Evolutionary conservation across 2,329 filamentous ascomycete species (phyloP).

Genomic region (Beauveria bassiana): DNA sequence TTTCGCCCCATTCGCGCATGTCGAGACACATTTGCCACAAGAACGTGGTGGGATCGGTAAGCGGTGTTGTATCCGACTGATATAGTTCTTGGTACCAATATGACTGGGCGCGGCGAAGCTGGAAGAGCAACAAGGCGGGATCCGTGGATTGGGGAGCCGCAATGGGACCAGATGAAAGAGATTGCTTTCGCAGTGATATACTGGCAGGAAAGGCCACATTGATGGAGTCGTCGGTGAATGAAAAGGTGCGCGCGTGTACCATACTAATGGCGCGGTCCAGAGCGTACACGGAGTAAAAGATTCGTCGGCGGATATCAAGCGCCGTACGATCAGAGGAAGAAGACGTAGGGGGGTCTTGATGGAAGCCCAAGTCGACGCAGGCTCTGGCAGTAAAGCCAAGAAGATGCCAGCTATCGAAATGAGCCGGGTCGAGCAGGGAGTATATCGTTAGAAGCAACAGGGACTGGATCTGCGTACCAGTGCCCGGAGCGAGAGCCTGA

Average conservation of each 20-base stretch:
- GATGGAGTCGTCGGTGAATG: constrained; percentile 83
- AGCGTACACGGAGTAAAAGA: constrained; percentile 87
- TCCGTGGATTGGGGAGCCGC: constrained; percentile 47
- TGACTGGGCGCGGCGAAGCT: constrained; percentile 78
- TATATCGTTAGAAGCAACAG: constrained; percentile 82
- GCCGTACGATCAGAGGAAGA: constrained; percentile 59
- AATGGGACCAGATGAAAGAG: constrained; percentile 34
- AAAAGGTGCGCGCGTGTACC: constrained; percentile 80
- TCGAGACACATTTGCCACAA: constrained; percentile 69
- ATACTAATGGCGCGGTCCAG: constrained; percentile 85
- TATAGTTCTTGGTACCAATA: constrained; percentile 85
- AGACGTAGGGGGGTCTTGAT: constrained; percentile 78
- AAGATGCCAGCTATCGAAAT: constrained; percentile 91
- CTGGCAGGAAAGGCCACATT: constrained; percentile 67
- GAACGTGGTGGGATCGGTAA: constrained; percentile 61
- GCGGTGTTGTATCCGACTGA: constrained; percentile 63
- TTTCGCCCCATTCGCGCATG: constrained; percentile 74
- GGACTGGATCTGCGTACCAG: constrained; percentile 78
- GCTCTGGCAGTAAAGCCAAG: constrained; percentile 85
- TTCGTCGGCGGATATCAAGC: constrained; percentile 69
- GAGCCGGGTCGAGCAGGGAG: constrained; percentile 78
- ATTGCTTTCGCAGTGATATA: constrained; percentile 31
- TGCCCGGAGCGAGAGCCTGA: constrained; percentile 75
- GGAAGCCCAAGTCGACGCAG: constrained; percentile 81
- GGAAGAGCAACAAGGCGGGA: constrained; percentile 70